Evolutionary conservation across 768 basidiomycete species (phyloP).

Genomic region (Pisolithus tinctorius): DNA sequence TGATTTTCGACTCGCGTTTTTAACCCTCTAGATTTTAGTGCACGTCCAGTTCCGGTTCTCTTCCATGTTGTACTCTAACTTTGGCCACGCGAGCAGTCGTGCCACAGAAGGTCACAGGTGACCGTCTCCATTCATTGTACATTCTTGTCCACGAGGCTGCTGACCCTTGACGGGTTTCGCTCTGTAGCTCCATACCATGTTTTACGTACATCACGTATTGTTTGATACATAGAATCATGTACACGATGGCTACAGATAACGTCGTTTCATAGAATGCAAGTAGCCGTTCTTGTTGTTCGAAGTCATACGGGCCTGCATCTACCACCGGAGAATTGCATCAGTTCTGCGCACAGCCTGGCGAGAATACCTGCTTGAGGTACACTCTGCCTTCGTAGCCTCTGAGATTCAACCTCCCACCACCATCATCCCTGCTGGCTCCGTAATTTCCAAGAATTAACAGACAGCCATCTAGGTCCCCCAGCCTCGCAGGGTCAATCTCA

Average conservation of each 20-base stretch:
- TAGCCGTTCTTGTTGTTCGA: neutral
- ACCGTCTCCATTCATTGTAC: neutral
- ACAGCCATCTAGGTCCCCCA: constrained; percentile 3
- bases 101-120: neutral
- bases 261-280: neutral
- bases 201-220: neutral
- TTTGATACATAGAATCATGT: neutral
- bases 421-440: neutral
- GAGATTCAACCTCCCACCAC: constrained; percentile 6
- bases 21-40: neutral
- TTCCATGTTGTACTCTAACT: neutral
- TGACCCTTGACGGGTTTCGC: neutral
- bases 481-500: constrained; percentile 5
- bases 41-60: neutral
- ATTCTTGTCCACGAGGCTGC: neutral
- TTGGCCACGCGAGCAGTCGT: neutral
- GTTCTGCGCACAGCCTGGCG: neutral
- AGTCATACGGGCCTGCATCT: neutral
- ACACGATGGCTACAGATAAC: neutral
- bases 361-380: constrained; percentile 8
- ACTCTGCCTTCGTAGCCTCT: constrained; percentile 27
- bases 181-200: neutral
- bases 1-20: neutral
- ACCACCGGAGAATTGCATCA: neutral
- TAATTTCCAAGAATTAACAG: constrained; percentile 24